These are phyloP conservation scores for Helichrysum umbraculigerum DNA, from an alignment of 129 eudicot genomes.

Conservation along the genomic window DNA sequence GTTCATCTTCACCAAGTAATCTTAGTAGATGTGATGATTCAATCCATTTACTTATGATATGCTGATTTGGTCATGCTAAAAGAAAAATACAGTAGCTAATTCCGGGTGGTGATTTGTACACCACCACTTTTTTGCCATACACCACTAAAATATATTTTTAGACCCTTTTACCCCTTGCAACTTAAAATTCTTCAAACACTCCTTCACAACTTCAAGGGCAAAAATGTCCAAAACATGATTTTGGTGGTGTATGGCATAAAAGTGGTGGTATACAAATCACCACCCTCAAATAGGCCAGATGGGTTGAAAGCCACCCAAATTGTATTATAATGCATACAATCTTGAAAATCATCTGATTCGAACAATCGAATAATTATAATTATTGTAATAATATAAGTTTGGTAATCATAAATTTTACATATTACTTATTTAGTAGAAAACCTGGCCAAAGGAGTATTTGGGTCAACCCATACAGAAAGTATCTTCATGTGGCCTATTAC, in stretches of 20 bases:
- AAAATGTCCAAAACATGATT: too few relatives aligned
- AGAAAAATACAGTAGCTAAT: not conserved
- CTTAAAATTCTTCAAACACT: too few relatives aligned
- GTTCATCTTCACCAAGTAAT: slow-evolving; percentile 9
- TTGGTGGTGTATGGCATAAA: too few relatives aligned
- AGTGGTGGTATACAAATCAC: too few relatives aligned
- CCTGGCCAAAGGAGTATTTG: not conserved
- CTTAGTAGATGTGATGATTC: not conserved
- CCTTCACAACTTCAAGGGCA: too few relatives aligned
- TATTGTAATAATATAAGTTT: not conserved
- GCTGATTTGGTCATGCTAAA: not conserved
- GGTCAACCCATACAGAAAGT: not conserved
- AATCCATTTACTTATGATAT: not conserved
- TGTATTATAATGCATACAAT: not conserved
- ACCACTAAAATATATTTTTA: too few relatives aligned
- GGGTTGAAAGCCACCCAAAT: not conserved
- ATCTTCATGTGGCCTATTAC: too few relatives aligned
- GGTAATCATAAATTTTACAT: not conserved
- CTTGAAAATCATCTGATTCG: not conserved
- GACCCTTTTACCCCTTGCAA: too few relatives aligned
- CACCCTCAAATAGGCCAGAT: too few relatives aligned
- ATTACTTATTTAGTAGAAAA: not conserved
- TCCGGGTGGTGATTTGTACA: too few relatives aligned
- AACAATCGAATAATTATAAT: not conserved
- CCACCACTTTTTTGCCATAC: too few relatives aligned